phyloP scores from a whole-genome alignment of 2,329 filamentous ascomycete genomes.

The Ilyonectria sp. region DNA sequence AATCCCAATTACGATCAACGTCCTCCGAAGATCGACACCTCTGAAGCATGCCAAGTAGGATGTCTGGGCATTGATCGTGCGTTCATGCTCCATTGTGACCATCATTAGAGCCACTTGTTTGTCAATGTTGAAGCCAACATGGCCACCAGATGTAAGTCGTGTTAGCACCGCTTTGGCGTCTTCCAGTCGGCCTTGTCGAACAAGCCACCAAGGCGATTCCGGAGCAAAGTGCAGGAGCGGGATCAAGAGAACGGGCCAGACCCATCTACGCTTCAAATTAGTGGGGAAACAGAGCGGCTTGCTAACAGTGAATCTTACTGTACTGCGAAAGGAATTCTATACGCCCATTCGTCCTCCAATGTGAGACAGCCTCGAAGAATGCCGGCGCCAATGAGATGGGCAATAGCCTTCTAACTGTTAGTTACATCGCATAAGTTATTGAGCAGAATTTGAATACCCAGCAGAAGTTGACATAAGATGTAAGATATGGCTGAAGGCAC shows the following conservation, averaged over 20 bases:
- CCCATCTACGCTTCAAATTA: background rate
- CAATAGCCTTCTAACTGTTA: conserved; percentile 15
- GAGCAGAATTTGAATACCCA: conserved; percentile 10
- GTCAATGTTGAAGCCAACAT: background rate
- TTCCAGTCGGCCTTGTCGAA: background rate
- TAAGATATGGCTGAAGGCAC: conserved; percentile 30
- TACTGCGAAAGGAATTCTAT: conserved; percentile 18
- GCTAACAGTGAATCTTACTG: conserved; percentile 1
- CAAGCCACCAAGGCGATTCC: conserved; percentile 23
- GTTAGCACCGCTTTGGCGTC: background rate
- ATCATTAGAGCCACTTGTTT: background rate
- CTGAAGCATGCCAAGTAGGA: conserved; percentile 51
- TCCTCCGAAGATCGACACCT: conserved; percentile 53
- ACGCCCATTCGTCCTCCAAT: conserved; percentile 7
- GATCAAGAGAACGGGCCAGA: background rate
- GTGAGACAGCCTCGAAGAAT: conserved; percentile 26
- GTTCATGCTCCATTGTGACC: background rate
- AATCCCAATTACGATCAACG: conserved; percentile 49
- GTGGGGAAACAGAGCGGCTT: background rate
- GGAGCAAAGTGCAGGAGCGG: background rate
- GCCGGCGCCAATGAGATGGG: conserved; percentile 23
- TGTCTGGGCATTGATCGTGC: background rate
- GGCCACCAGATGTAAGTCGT: background rate
- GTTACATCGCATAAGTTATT: background rate
- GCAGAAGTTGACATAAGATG: conserved; percentile 24